These are phyloP conservation scores for Fusarium succisae DNA, from an alignment of 2,329 filamentous ascomycete genomes.

Conservation along the genomic window DNA sequence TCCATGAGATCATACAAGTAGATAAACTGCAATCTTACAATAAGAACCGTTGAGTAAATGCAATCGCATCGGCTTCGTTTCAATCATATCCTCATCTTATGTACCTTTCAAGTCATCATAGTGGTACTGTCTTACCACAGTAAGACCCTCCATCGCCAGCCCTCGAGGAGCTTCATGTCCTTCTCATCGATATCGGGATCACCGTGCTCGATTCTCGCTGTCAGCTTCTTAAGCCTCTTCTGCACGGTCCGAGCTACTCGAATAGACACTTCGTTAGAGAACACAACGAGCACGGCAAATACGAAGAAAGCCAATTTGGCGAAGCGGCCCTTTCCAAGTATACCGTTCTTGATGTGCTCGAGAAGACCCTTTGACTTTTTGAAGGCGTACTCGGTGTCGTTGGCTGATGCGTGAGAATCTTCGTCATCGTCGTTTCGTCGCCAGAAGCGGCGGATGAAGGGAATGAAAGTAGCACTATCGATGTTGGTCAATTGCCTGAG, in stretches of 20 bases:
- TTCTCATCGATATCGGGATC: constrained; percentile 56
- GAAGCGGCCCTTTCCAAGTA: constrained; percentile 56
- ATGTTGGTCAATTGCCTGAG: constrained; percentile 2
- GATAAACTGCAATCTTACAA: constrained; percentile 11
- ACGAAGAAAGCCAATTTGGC: constrained; percentile 64
- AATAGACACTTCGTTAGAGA: constrained; percentile 66
- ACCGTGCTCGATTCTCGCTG: constrained; percentile 58
- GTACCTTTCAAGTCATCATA: constrained; percentile 18
- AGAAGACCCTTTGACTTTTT: constrained; percentile 60
- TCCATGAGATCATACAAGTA: not conserved
- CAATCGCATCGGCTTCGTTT: constrained; percentile 42
- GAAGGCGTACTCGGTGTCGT: constrained; percentile 68
- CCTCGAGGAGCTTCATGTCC: constrained; percentile 60
- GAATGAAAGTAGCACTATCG: constrained; percentile 60
- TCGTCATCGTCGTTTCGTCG: constrained; percentile 54
- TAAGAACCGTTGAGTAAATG: constrained; percentile 16
- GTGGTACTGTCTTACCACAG: constrained; percentile 49
- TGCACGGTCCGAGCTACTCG: constrained; percentile 63
- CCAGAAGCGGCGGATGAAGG: constrained; percentile 62
- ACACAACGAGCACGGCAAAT: constrained; percentile 66
- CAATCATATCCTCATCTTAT: constrained; percentile 44
- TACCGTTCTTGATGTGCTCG: constrained; percentile 57
- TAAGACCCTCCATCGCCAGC: constrained; percentile 67
- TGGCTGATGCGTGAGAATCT: constrained; percentile 51
- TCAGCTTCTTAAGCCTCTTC: constrained; percentile 60